A percentile compares a stretch with the other conserved stretches of the same genome.
Evolutionary conservation across 371 early-diverging fungal genomes (phyloP).

Genomic region (Mucor sp.): DNA sequence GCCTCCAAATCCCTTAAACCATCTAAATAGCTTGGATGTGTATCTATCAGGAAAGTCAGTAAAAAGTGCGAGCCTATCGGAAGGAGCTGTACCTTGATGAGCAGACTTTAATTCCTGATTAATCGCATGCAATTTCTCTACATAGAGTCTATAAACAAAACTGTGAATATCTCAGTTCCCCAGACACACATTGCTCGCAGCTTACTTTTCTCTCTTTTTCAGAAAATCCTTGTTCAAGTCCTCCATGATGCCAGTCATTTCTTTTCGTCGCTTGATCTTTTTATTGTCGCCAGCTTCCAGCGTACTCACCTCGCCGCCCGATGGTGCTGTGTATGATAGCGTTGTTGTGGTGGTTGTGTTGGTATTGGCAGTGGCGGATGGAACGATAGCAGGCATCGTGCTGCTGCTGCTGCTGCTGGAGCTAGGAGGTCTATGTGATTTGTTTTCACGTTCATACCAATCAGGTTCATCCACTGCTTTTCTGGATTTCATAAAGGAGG

Average conservation of each 20-base stretch:
- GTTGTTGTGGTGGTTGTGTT: not conserved
- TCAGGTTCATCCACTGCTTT: conserved; percentile 5
- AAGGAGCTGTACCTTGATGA: conserved; percentile 25
- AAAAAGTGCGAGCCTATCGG: not conserved
- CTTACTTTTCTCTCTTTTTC: conserved; percentile 45
- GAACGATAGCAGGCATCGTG: not conserved
- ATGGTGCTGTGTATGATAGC: not conserved
- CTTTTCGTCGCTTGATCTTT: conserved; percentile 39
- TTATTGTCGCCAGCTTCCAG: conserved; percentile 31
- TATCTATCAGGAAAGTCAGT: conserved; percentile 45
- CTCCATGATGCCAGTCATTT: conserved; percentile 37
- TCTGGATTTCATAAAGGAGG: not conserved
- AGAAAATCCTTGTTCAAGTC: conserved; percentile 43
- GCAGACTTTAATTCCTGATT: conserved; percentile 31
- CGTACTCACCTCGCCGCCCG: not conserved
- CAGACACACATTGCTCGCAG: not conserved
- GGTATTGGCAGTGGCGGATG: not conserved
- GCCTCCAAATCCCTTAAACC: conserved; percentile 59
- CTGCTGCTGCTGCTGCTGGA: not conserved
- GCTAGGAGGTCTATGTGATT: not conserved
- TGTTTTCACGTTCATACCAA: conserved; percentile 16
- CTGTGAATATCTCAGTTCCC: not conserved
- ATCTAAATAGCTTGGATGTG: conserved; percentile 70
- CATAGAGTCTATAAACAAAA: conserved; percentile 23
- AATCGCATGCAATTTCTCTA: conserved; percentile 30